These are phyloP conservation scores for Taphrina sp. DNA, from an alignment of 1,139 yeast genomes.

Conservation along the genomic window DNA sequence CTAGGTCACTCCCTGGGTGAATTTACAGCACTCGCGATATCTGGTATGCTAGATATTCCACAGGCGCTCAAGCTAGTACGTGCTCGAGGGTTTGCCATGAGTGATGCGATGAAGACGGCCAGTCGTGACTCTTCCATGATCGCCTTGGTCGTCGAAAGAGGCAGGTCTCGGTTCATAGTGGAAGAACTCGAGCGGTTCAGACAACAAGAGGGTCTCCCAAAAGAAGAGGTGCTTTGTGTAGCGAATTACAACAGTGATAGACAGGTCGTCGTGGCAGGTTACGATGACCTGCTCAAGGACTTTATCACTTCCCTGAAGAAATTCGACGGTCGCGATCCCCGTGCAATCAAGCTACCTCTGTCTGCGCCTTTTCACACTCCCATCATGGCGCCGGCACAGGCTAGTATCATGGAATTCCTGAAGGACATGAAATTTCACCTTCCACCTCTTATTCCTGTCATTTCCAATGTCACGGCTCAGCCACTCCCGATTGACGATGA, in stretches of 20 bases:
- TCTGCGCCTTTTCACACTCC: slow-evolving; percentile 34
- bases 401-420: slow-evolving; percentile 5
- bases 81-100: slow-evolving; percentile 56
- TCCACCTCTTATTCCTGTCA: slow-evolving; percentile 26
- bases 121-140: slow-evolving; percentile 18
- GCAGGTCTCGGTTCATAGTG: slow-evolving; percentile 15
- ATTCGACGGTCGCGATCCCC: slow-evolving; percentile 26
- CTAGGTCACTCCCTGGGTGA: slow-evolving; percentile 68
- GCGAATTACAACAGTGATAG: slow-evolving; percentile 32
- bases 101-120: slow-evolving; percentile 3
- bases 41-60: slow-evolving; percentile 49
- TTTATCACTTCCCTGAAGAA: slow-evolving; percentile 21
- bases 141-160: slow-evolving; percentile 30
- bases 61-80: slow-evolving; percentile 54
- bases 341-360: slow-evolving; percentile 31
- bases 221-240: slow-evolving; percentile 25
- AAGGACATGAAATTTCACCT: slow-evolving; percentile 8
- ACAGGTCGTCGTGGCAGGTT: slow-evolving; percentile 34
- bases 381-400: slow-evolving; percentile 29
- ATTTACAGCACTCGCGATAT: slow-evolving; percentile 54
- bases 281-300: slow-evolving; percentile 10
- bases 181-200: slow-evolving; percentile 25
- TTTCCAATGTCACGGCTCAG: slow-evolving; percentile 31
- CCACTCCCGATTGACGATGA: slow-evolving; percentile 29
- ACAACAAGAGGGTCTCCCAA: slow-evolving; percentile 1